Percentiles rank a stretch among this genome's conserved stretches.
Conservation (phyloP, 306 rosid species). For the Corylus heterophylla region DNA sequence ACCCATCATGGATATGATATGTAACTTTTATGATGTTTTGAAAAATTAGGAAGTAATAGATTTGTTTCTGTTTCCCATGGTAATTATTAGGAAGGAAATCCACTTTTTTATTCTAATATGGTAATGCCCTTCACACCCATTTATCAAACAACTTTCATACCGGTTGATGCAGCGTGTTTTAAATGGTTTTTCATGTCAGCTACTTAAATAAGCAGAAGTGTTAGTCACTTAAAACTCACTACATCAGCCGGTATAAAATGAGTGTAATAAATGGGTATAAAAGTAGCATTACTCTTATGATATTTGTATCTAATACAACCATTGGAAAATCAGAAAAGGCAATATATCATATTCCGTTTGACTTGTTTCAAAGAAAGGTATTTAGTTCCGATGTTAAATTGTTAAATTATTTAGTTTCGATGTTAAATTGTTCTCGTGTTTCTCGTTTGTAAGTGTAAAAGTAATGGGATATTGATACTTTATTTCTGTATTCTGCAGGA, state of each 20-base stretch:
- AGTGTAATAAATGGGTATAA: too few species aligned
- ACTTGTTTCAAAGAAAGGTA: background rate
- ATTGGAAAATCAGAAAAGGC: background rate
- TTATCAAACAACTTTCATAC: too few species aligned
- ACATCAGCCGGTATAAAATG: too few species aligned
- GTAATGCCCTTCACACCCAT: too few species aligned
- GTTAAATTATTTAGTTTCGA: background rate
- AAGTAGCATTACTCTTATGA: background rate
- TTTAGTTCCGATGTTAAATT: background rate
- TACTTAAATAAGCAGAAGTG: too few species aligned
- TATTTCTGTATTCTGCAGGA: constrained; percentile 47
- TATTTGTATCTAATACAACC: background rate
- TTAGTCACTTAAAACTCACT: too few species aligned
- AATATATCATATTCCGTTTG: background rate
- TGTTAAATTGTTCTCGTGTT: background rate
- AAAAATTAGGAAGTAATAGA: background rate
- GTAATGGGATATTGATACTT: background rate
- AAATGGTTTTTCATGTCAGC: too few species aligned
- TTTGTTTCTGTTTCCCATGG: background rate
- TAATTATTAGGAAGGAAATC: background rate
- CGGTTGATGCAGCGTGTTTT: too few species aligned
- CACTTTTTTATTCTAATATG: background rate
- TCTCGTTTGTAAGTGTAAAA: background rate
- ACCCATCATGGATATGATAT: background rate
- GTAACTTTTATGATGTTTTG: background rate